Base-by-base conservation (phyloP, 371 early-diverging fungal genomes). In the Mortierella sp. region DNA sequence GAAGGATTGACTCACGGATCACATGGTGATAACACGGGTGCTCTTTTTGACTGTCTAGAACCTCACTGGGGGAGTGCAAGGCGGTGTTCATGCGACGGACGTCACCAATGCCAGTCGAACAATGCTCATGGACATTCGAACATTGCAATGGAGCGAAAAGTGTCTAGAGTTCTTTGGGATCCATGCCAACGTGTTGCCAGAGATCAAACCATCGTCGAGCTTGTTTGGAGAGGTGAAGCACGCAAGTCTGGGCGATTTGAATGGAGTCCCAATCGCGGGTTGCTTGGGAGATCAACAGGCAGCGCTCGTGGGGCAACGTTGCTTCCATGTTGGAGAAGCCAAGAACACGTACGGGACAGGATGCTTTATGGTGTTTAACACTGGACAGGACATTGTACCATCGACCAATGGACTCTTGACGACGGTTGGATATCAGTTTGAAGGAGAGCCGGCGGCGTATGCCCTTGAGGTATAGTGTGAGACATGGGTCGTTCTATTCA, bases 271-370 rank as follows among this genome's bases (percentile, higher is more conserved):
- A 1, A 85, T 96, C 16, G 82, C 91, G 34, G 95, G 95, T 5
- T 92, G 93, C 74, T 79, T 97, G 31, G 98, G 98, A 22, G 98
- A 98, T 82, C 98, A 98, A 77, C 98, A 98, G 74, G 96, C 98
- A 3, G 97, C 98, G 7, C 82, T 96, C 45, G 95, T 98, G 9
- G 98, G 98, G 12, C 98, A 97, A 71, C 87, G 88, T 63, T 97
- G 98, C 79, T 93, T 96, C 74, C 67, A 86, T 25, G 81, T 84
- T 0, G 97, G 98, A 3, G 90, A 93, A 68, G 92, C 92, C 46
- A 98, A 98, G 84, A 97, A 95, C 83, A 98, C 98, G 9, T 94
- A 96, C 80, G 98, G 98, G 25, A 97, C 97, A 10, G 98, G 98
- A 24, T 95, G 96, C 66, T 97, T 97, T 77, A 89, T 97, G 90